Evolutionary conservation across 2,329 filamentous ascomycete species (phyloP), one percentile per base, ranked within the genome.

Genomic region (Trichoderma hamatum): DNA sequence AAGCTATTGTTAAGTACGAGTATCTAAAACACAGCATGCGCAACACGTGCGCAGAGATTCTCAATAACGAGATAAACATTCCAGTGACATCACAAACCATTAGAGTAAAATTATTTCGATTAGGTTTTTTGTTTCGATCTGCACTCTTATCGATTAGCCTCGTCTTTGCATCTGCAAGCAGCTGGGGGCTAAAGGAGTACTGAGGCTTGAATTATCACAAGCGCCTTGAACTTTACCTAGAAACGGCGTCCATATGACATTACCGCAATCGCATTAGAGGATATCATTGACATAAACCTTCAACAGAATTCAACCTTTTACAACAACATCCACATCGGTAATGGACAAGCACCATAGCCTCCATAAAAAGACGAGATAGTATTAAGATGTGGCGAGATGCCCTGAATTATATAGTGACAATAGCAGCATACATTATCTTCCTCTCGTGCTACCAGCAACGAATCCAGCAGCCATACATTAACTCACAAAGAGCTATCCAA

Each of bases 11-110:
- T 39, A 14, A 49, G 11, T 24, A 13, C n/a, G 5, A 24, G n/a
- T 3, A 24, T 63, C 60, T 36, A 46, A 56, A 65, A 65, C 51
- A 65, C 34, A 46, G 54, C n/a, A 46, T 39, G 61, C 24, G 14
- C 58, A 32, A 49, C 36, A 61, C 61, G 43, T 64, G 34, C 51
- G 21, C 4, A 24, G 28, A 64, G 10, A 43, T 10, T 2, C 16
- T 55, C 6, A 5, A 13, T 5, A 1, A 43, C 14, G 36, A 30
- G 14, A 6, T 6, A 7, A 9, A 28, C 51, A 56, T 65, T 56
- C 49, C 34, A 56, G 39, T 65, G 62, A 56, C 7, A 46, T 65
- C 51, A 55, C 62, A 24, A 14, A 14, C 13, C 13, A 13, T 55
- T 24, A 13, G 13, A 49, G 5, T 21, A 49, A 49, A 49, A 24